Evolutionary conservation across 2,329 filamentous ascomycete genomes (phyloP), one percentile per base, ranked within the genome.

Genomic region (Colletotrichum orbiculare): DNA sequence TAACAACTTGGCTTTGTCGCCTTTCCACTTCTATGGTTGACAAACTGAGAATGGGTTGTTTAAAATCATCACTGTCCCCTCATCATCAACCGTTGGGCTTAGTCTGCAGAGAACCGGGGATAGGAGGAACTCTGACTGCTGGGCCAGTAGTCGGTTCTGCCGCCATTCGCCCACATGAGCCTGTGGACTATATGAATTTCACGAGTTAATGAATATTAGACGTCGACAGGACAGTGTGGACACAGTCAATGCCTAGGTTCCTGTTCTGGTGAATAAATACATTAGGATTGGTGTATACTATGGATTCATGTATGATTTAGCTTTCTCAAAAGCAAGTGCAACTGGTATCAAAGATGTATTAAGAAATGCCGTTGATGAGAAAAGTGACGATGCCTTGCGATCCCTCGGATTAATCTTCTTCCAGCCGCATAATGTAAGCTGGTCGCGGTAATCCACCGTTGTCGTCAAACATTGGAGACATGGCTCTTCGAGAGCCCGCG

Each of bases 111-210:
- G 3, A 25, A 25, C 25, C 25, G 25, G 25, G 25, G 25, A 25
- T 4, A 25, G 25, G 4, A 4, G 25, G 41, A 10, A 15, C 13
- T 25, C 33, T 52, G 39, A 33, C 35, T 33, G 47, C 41, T 53
- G 46, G 12, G 25, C 4, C 25, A 25, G 1, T 1, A 25, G 3
- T 25, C 25, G 25, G 25, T 25, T 4, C 25, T 25, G 25, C 25
- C 25, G 25, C 25, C 25, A 25, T 25, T 25, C 25, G 25, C 25
- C 3, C 25, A 25, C 25, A 38, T 37, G 17, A 6, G 35, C 39
- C 53, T 52, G 41, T 63, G 57, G 63, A 63, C 58, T 53, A 63
- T 7, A 66, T 66, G 63, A 66, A 56, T 63, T 63, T 63, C 48
- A 66, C 47, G 63, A 66, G 52, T 53, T 56, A 47, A 66, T 57